Evolutionary conservation across 2,329 filamentous ascomycete species (phyloP).

Genomic region (Coleophoma cylindrospora): DNA sequence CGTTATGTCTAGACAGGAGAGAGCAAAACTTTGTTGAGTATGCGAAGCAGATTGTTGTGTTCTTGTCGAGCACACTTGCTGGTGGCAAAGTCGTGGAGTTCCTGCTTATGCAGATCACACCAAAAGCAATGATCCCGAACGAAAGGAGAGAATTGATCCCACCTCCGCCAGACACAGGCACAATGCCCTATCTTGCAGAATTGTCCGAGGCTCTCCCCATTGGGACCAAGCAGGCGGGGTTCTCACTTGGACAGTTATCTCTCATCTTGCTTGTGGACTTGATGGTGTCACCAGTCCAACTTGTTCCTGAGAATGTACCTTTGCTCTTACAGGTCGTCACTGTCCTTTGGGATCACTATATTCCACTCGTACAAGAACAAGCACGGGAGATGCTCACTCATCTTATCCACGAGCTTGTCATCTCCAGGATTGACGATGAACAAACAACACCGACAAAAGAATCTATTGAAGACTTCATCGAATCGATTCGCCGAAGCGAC

Average conservation of each 20-base stretch:
- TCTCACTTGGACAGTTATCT: conserved; percentile 89
- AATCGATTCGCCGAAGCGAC: conserved; percentile 80
- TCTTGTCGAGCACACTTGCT: conserved; percentile 78
- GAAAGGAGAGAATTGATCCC: conserved; percentile 69
- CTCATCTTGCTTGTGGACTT: conserved; percentile 92
- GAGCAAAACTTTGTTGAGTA: conserved; percentile 99
- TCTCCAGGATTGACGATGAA: conserved; percentile 69
- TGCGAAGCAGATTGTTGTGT: conserved; percentile 96
- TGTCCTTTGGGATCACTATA: conserved; percentile 97
- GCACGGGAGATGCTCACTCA: conserved; percentile 97
- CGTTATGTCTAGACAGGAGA: conserved; percentile 82
- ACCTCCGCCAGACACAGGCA: conserved; percentile 66
- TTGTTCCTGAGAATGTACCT: conserved; percentile 75
- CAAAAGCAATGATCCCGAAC: conserved; percentile 94
- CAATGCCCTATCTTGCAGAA: conserved; percentile 86
- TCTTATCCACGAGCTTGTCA: conserved; percentile 91
- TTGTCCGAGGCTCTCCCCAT: conserved; percentile 73
- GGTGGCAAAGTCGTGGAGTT: conserved; percentile 94
- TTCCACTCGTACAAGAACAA: conserved; percentile 89
- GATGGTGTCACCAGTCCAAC: conserved; percentile 85
- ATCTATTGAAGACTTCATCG: conserved; percentile 82
- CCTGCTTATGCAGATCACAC: conserved; percentile 81
- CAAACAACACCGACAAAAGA: conserved; percentile 57
- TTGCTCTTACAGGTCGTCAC: conserved; percentile 86
- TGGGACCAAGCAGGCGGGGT: conserved; percentile 85